Evolutionary conservation across 192 early-diverging fungal species (phyloP).

Genomic region (Backusella mclennaniae): DNA sequence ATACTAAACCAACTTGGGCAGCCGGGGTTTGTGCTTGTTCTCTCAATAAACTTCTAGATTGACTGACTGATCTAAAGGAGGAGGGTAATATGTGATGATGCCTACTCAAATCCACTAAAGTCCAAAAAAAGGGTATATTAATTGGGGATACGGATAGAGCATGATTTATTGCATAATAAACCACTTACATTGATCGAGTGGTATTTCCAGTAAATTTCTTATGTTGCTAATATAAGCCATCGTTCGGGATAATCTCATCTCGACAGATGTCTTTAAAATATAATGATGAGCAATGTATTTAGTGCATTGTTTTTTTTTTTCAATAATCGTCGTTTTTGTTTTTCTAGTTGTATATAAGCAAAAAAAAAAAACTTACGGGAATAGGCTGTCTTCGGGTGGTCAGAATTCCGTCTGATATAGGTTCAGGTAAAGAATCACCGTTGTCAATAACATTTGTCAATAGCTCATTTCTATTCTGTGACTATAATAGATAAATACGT

Average conservation of each 20-base stretch:
- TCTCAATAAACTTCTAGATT: conserved; percentile 18
- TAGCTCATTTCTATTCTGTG: not conserved
- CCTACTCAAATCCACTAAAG: conserved; percentile 3
- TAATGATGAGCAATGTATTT: not conserved
- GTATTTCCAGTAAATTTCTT: conserved; percentile 22
- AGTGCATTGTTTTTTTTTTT: not conserved
- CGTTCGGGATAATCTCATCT: conserved; percentile 25
- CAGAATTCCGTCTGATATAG: not conserved
- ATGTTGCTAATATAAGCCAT: conserved; percentile 30
- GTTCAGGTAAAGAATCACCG: not conserved
- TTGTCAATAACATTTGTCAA: not conserved
- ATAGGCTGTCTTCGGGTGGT: not conserved
- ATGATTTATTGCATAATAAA: not conserved
- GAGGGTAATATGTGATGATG: conserved; percentile 2
- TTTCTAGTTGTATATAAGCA: no score
- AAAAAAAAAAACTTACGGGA: not conserved
- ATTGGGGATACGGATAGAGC: not conserved
- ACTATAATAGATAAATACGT: not conserved
- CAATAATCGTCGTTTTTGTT: not conserved
- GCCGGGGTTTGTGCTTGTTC: conserved; percentile 15
- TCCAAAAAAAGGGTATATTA: not conserved
- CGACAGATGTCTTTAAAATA: conserved; percentile 10
- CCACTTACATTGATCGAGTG: conserved; percentile 24
- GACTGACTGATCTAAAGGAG: conserved; percentile 13
- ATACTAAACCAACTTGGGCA: conserved; percentile 30